Conservation (phyloP, 164 flowering plant species). For the Paratinospora sagittata region DNA sequence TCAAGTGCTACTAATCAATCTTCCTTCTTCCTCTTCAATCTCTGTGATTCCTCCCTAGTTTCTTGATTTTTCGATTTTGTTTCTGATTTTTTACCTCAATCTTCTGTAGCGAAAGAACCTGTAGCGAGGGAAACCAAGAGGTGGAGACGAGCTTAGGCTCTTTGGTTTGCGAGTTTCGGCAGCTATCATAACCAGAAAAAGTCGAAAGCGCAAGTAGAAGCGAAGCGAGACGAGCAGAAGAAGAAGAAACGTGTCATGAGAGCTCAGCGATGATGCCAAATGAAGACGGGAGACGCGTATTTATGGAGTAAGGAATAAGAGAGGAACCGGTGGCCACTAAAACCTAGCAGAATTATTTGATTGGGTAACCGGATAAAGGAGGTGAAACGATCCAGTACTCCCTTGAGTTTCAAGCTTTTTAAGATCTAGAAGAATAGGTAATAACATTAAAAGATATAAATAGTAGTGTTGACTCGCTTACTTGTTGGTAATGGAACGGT, state of each 20-base stretch:
- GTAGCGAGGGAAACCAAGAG: conserved; percentile 61
- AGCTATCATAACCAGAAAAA: conserved; percentile 39
- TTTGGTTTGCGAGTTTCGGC: conserved; percentile 27
- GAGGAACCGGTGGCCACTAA: no score
- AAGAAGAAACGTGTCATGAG: no score
- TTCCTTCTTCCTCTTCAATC: not conserved
- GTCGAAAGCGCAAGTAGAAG: conserved; percentile 11
- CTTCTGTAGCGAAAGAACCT: conserved; percentile 57
- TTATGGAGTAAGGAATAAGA: not conserved
- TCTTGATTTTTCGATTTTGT: no score
- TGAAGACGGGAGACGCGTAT: not conserved
- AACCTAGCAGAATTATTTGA: not conserved
- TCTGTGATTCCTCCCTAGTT: not conserved
- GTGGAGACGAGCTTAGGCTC: conserved; percentile 42
- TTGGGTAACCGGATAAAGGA: not conserved
- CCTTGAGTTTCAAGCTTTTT: no score
- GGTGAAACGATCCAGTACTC: not conserved
- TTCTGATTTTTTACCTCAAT: conserved; percentile 30
- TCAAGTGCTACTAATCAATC: not conserved
- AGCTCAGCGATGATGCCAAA: no score
- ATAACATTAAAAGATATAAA: no score
- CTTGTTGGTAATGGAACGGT: no score
- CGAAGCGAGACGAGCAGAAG: not conserved
- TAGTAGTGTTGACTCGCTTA: no score
- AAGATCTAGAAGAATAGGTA: no score